Evolutionary conservation across 768 basidiomycete genomes (phyloP).

Genomic region (Leccinum olivaceopallidum): DNA sequence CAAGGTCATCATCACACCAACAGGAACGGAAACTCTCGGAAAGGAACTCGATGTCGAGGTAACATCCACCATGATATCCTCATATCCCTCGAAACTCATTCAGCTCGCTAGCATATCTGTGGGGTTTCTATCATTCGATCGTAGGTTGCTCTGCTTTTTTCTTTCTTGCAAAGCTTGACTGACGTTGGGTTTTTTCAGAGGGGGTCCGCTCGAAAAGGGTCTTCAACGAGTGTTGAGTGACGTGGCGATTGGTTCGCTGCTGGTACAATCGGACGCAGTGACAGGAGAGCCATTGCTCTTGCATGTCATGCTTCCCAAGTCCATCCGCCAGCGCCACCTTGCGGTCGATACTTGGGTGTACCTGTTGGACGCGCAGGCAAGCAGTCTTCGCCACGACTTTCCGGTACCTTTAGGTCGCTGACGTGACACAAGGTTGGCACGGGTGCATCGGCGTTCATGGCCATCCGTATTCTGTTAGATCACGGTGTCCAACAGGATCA

Average conservation of each 20-base stretch:
- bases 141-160: constrained; percentile 41
- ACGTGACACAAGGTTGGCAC: constrained; percentile 75
- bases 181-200: constrained; percentile 43
- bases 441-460: constrained; percentile 92
- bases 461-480: constrained; percentile 89
- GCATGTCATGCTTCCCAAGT: constrained; percentile 76
- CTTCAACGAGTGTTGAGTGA: constrained; percentile 87
- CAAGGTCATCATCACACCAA: constrained; percentile 67
- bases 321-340: constrained; percentile 60
- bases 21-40: constrained; percentile 55
- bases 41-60: constrained; percentile 64
- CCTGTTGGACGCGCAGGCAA: constrained; percentile 85
- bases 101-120: constrained; percentile 59
- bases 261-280: constrained; percentile 84
- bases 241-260: constrained; percentile 81
- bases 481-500: constrained; percentile 84
- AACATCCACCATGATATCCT: constrained; percentile 13
- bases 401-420: not conserved
- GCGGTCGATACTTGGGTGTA: constrained; percentile 81
- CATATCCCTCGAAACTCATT: not conserved
- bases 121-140: constrained; percentile 90
- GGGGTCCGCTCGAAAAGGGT: constrained; percentile 89
- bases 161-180: constrained; percentile 1
- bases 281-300: constrained; percentile 89
- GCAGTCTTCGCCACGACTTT: not conserved